Conservation (phyloP, 1,284 basidiomycete genomes). For the Tremellales sp. region DNA sequence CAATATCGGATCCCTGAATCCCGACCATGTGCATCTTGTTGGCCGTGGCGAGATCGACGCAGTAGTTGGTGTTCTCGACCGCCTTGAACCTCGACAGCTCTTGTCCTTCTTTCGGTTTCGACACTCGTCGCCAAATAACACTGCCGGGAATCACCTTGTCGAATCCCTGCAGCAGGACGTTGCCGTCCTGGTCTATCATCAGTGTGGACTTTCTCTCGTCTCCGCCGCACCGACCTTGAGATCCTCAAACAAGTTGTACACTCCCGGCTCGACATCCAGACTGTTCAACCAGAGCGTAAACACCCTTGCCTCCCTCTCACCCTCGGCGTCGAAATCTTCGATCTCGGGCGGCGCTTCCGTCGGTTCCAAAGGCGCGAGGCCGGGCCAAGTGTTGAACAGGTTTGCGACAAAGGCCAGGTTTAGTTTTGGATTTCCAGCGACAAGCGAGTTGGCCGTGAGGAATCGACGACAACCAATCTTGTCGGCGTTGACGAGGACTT, state of each 20-base stretch:
- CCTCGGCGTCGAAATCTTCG: constrained; percentile 98
- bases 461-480: constrained; percentile 94
- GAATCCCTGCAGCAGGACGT: constrained; percentile 89
- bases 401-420: constrained; percentile 99
- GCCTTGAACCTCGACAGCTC: constrained; percentile 91
- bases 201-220: not conserved
- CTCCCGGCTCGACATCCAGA: constrained; percentile 89
- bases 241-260: constrained; percentile 96
- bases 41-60: constrained; percentile 84
- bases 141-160: constrained; percentile 91
- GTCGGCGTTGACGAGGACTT: constrained; percentile 89
- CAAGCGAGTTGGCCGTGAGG: constrained; percentile 83
- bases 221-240: constrained; percentile 57
- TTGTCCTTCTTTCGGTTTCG: constrained; percentile 83
- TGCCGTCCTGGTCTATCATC: constrained; percentile 57
- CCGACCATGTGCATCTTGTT: constrained; percentile 95
- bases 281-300: constrained; percentile 99
- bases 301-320: constrained; percentile 93
- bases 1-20: constrained; percentile 96
- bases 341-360: constrained; percentile 67
- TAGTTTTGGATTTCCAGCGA: constrained; percentile 93
- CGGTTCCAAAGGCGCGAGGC: constrained; percentile 87
- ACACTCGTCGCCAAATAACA: constrained; percentile 90
- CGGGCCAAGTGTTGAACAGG: constrained; percentile 96
- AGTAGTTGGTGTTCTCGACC: constrained; percentile 98